A percentile compares a stretch with the other conserved stretches of the same genome.
Conservation (phyloP, 345 rosid genomes). For the Geranium rotundifolium region DNA sequence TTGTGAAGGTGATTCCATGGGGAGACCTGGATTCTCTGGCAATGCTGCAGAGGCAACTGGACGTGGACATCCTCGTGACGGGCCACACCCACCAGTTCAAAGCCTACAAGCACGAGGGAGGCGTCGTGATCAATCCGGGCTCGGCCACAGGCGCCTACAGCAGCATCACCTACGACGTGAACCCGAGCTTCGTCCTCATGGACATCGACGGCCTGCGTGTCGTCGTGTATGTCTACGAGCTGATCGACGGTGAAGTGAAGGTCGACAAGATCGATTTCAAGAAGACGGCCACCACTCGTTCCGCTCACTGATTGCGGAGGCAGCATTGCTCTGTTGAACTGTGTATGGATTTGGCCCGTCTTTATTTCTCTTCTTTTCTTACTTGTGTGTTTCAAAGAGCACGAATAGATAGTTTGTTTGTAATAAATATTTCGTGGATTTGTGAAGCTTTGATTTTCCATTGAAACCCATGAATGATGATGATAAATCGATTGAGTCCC, state of each 20-base stretch:
- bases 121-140: constrained; percentile 90
- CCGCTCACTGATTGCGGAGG: constrained; percentile 34
- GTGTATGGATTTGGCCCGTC: too few species aligned
- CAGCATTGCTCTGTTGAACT: too few species aligned
- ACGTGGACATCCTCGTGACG: constrained; percentile 86
- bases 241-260: constrained; percentile 87
- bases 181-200: constrained; percentile 95
- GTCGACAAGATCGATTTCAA: constrained; percentile 96
- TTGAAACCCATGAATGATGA: too few species aligned
- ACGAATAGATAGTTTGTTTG: too few species aligned
- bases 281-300: constrained; percentile 50
- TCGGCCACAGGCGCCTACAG: constrained; percentile 94
- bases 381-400: too few species aligned
- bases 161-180: constrained; percentile 77
- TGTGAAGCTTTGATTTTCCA: too few species aligned
- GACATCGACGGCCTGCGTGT: constrained; percentile 88
- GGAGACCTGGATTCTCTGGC: constrained; percentile 92
- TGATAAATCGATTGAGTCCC: too few species aligned
- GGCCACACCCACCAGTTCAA: constrained; percentile 97
- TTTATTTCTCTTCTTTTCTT: too few species aligned
- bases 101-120: constrained; percentile 95
- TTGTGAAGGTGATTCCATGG: constrained; percentile 78
- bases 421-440: too few species aligned
- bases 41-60: constrained; percentile 92
- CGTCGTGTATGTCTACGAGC: constrained; percentile 90